phyloP scores from a whole-genome alignment of 305 asterid species.

The Andrographis paniculata region DNA sequence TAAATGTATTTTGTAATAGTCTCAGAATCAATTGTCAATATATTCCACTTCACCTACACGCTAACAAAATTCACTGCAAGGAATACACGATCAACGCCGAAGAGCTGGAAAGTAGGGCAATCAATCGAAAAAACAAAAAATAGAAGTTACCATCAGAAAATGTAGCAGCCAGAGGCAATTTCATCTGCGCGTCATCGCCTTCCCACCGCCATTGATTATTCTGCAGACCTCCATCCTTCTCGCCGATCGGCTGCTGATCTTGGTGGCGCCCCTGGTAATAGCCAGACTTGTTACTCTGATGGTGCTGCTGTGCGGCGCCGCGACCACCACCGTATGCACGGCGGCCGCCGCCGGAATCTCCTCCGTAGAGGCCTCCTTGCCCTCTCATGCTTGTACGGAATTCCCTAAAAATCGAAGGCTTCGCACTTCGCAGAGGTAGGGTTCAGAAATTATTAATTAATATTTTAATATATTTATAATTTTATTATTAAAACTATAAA shows the following conservation, averaged over 20 bases:
- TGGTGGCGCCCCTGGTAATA: slow-evolving; percentile 29
- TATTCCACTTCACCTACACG: neutral
- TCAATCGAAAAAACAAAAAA: neutral
- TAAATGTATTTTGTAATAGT: too few species aligned
- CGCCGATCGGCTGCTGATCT: slow-evolving; percentile 24
- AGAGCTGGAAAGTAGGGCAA: neutral
- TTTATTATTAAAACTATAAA: too few species aligned
- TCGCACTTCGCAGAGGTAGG: too few species aligned
- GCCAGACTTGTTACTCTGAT: slow-evolving; percentile 22
- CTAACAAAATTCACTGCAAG: neutral
- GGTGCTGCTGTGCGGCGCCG: slow-evolving; percentile 28
- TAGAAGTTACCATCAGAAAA: neutral
- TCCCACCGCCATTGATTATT: slow-evolving; percentile 42
- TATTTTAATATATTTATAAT: too few species aligned
- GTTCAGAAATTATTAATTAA: too few species aligned
- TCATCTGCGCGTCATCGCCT: slow-evolving; percentile 29
- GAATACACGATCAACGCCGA: neutral
- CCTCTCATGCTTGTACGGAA: slow-evolving; percentile 25
- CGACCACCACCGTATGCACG: slow-evolving; percentile 18
- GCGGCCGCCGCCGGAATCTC: slow-evolving; percentile 27
- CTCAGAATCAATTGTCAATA: neutral
- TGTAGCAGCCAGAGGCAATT: slow-evolving; percentile 28
- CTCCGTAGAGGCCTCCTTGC: slow-evolving; percentile 31
- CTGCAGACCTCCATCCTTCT: slow-evolving; percentile 29
- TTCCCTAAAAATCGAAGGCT: too few species aligned